These are phyloP conservation scores for Ascoidea rubescens DNA, from an alignment of 805 yeast genomes.

Conservation along the genomic window DNA sequence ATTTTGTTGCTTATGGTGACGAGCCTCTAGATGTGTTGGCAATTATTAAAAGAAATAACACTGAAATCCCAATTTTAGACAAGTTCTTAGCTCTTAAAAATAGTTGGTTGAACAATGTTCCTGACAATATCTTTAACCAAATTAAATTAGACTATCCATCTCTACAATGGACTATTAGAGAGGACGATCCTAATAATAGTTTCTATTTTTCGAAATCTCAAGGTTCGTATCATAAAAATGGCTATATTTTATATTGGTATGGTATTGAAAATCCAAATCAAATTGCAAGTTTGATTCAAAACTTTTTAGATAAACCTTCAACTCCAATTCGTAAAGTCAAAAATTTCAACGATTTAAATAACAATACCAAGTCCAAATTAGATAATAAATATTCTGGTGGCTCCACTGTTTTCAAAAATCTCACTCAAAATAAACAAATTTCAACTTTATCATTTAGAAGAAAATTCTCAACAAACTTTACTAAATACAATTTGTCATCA, in stretches of 20 bases:
- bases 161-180: constrained; percentile 81
- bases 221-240: constrained; percentile 85
- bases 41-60: constrained; percentile 45
- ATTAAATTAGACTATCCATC: constrained; percentile 59
- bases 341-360: not conserved
- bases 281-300: constrained; percentile 48
- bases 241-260: constrained; percentile 88
- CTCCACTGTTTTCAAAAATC: not conserved
- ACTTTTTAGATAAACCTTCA: constrained; percentile 30
- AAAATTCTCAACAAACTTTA: constrained; percentile 13
- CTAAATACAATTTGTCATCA: not conserved
- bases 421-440: not conserved
- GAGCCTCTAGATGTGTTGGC: constrained; percentile 94
- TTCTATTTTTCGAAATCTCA: constrained; percentile 91
- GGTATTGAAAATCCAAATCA: constrained; percentile 57
- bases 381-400: not conserved
- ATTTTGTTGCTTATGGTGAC: constrained; percentile 61
- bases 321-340: constrained; percentile 12
- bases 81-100: constrained; percentile 76
- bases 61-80: constrained; percentile 52
- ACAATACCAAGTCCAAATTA: not conserved
- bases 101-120: constrained; percentile 96
- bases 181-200: constrained; percentile 78
- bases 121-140: constrained; percentile 84
- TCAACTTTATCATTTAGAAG: constrained; percentile 6